A percentile compares a stretch with the other conserved stretches of the same genome.
phyloP scores from a whole-genome alignment of 164 flowering plant species.

The Vitis vinifera region DNA sequence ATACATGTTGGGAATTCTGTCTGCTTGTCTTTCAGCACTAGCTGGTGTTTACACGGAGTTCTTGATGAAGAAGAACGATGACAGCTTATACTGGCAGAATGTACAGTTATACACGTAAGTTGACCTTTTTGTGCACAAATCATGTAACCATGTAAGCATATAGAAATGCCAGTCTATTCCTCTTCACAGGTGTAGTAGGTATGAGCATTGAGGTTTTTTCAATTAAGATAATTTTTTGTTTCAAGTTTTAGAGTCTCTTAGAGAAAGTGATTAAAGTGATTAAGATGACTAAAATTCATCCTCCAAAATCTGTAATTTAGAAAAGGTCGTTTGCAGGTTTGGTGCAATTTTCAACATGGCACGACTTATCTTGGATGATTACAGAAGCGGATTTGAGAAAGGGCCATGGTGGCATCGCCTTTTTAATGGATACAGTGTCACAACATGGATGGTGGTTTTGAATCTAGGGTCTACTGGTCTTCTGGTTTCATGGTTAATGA shows the following conservation, averaged over 20 bases:
- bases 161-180: not conserved
- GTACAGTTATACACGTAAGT: constrained; percentile 93
- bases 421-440: constrained; percentile 70
- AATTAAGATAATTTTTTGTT: too few species aligned
- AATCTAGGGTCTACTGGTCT: constrained; percentile 92
- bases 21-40: constrained; percentile 94
- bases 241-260: too few species aligned
- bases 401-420: constrained; percentile 98
- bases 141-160: constrained; percentile 9
- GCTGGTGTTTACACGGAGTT: constrained; percentile 99
- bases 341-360: constrained; percentile 86
- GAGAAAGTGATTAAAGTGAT: too few species aligned
- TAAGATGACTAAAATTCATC: too few species aligned
- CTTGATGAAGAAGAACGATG: constrained; percentile 96
- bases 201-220: too few species aligned
- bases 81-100: constrained; percentile 94
- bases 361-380: constrained; percentile 76
- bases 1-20: constrained; percentile 80
- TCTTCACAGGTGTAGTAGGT: not conserved
- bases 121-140: constrained; percentile 17
- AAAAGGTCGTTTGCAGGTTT: constrained; percentile 44
- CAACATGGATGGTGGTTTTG: constrained; percentile 93
- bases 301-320: too few species aligned
- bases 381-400: constrained; percentile 78
- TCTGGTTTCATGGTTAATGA: constrained; percentile 97